Evolutionary conservation across 441 rosid species (phyloP).

Genomic region (California macrophylla): DNA sequence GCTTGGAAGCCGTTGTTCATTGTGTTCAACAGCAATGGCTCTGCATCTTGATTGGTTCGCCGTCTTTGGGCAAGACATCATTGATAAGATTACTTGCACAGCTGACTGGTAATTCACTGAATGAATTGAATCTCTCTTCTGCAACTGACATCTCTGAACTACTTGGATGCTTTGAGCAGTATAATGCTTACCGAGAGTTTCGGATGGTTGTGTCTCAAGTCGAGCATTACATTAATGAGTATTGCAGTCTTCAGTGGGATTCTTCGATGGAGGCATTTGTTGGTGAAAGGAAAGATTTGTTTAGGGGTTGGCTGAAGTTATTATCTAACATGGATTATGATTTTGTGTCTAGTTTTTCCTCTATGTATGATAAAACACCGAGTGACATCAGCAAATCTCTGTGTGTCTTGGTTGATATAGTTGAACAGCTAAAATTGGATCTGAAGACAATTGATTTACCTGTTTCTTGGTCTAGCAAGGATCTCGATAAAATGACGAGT

Average conservation of each 20-base stretch:
- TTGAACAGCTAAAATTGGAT: conserved; percentile 40
- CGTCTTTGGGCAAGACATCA: conserved; percentile 95
- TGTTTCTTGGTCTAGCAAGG: conserved; percentile 47
- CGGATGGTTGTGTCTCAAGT: conserved; percentile 51
- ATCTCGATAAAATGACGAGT: conserved; percentile 42
- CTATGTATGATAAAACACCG: conserved; percentile 23
- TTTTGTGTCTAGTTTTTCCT: conserved; percentile 32
- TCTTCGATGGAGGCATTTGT: conserved; percentile 30
- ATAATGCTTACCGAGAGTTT: conserved; percentile 64
- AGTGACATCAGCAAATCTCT: conserved; percentile 35
- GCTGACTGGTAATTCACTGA: conserved; percentile 66
- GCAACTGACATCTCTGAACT: conserved; percentile 93
- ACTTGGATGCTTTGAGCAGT: conserved; percentile 97
- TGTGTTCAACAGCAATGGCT: conserved; percentile 78
- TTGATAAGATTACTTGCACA: conserved; percentile 73
- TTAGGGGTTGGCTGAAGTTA: conserved; percentile 61
- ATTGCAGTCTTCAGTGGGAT: conserved; percentile 48
- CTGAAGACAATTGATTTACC: conserved; percentile 31
- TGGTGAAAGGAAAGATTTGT: conserved; percentile 35
- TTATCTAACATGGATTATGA: conserved; percentile 36
- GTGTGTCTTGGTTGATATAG: conserved; percentile 39
- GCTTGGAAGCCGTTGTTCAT: conserved; percentile 76
- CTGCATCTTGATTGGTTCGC: conserved; percentile 84
- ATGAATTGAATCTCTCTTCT: conserved; percentile 82
- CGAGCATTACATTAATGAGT: conserved; percentile 56